A percentile compares a stretch with the other conserved stretches of the same genome.
phyloP scores from a whole-genome alignment of 768 basidiomycete species.

The Russula foetens region DNA sequence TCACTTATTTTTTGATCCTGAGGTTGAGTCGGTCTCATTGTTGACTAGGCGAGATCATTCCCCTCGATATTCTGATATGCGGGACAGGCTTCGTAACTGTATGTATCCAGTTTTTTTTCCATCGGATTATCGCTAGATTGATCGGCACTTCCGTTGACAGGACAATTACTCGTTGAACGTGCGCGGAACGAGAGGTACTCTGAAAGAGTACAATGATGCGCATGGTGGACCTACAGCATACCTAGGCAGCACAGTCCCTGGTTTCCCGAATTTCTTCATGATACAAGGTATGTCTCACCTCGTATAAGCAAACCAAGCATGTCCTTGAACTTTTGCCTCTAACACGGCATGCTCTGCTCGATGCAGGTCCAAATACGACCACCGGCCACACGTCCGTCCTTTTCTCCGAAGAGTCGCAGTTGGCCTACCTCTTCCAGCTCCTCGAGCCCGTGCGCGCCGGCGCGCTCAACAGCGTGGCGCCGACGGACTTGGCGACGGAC shows the following conservation, averaged over 20 bases:
- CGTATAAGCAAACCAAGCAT: no score
- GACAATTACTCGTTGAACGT: slow-evolving; percentile 8
- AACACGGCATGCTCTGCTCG: background rate
- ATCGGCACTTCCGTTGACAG: background rate
- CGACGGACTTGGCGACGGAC: slow-evolving; percentile 11
- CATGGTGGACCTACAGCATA: slow-evolving; percentile 48
- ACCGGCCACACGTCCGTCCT: slow-evolving; percentile 51
- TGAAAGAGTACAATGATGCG: slow-evolving; percentile 38
- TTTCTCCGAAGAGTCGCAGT: slow-evolving; percentile 32
- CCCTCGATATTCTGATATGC: slow-evolving; percentile 48
- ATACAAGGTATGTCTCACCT: background rate
- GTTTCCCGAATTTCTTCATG: slow-evolving; percentile 19
- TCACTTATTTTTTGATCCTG: background rate
- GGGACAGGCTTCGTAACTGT: slow-evolving; percentile 48
- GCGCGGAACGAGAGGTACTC: slow-evolving; percentile 24
- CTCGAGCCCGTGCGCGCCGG: slow-evolving; percentile 5
- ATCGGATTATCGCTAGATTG: background rate
- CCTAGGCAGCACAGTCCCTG: slow-evolving; percentile 29
- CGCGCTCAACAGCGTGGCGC: slow-evolving; percentile 5
- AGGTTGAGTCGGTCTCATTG: background rate
- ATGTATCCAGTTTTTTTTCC: slow-evolving; percentile 18
- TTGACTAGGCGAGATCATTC: slow-evolving; percentile 34
- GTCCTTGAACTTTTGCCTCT: background rate
- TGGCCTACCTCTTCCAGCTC: background rate
- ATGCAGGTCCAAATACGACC: slow-evolving; percentile 39